A percentile compares a stretch with the other conserved stretches of the same genome.
Evolutionary conservation across 202 grass and related monocot genomes (phyloP).

Genomic region (Carex arenaria): DNA sequence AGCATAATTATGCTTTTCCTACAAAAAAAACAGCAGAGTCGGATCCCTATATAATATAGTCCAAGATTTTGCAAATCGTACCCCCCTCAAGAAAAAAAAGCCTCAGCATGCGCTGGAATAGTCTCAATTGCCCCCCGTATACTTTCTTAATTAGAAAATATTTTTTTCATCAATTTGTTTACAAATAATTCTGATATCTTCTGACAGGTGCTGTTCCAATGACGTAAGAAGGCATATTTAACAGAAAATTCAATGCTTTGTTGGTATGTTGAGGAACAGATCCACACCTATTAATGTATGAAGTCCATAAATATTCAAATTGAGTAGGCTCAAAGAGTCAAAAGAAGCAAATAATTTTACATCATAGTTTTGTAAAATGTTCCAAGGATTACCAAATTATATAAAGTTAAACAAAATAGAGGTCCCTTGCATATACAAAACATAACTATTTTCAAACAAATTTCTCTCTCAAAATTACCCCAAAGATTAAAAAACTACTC

Average conservation of each 20-base stretch:
- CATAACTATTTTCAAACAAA: not conserved
- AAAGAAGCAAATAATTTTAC: not conserved
- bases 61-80: not conserved
- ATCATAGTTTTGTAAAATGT: not conserved
- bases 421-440: not conserved
- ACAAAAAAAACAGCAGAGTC: no score
- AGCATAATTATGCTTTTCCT: no score
- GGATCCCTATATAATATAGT: no score
- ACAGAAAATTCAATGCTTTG: constrained; percentile 8
- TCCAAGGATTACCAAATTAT: not conserved
- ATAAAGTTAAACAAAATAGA: not conserved
- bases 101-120: not conserved
- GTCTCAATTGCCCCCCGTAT: not conserved
- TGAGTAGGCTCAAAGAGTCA: not conserved
- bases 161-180: not conserved
- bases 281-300: not conserved
- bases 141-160: not conserved
- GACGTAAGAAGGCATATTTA: not conserved
- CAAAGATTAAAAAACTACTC: not conserved
- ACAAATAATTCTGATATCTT: not conserved
- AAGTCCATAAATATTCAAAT: not conserved
- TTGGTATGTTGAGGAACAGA: constrained; percentile 1
- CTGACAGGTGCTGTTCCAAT: not conserved
- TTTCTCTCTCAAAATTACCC: not conserved
- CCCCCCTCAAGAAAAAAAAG: not conserved